Evolutionary conservation across 768 basidiomycete genomes (phyloP), one percentile per base, ranked within the genome.

Genomic region (Mycena venus): DNA sequence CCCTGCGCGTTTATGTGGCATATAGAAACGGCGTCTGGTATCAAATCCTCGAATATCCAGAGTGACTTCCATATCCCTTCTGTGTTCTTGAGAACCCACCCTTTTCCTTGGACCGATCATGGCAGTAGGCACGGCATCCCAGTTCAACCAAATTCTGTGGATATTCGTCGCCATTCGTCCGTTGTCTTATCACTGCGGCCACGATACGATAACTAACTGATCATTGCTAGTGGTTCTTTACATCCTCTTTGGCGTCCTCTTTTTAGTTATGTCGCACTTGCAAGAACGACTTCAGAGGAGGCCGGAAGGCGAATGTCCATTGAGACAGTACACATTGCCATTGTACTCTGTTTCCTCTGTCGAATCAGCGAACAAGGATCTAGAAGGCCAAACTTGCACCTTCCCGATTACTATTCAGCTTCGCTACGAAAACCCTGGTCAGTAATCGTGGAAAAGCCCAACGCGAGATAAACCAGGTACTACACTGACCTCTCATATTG

Each of bases 121-220:
- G n/a, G 1, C 58, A 15, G 23, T 14, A 0, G 59, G 19, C 8
- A 29, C 73, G 15, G 64, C 75, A 12, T 47, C 72, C 2, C 75
- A 76, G 47, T 70, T 76, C 56, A 73, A n/a, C 40, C 75, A 76
- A 29, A 68, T 76, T 55, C 67, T 76, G 49, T 64, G 70, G 49
- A 70, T 76, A 14, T 70, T 76, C 25, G 60, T 36, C 31, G 68
- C 68, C 56, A 73, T 76, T 7, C 34, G 75, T 76, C 15, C 11
- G 74, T 56, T 11, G 8, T 17, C 42, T 29, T 19, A 1, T 56
- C 25, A 1, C 4, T 17, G n/a, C 17, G 32, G n/a, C 38, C 19
- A 5, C 36, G n/a, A 1, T 5, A 9, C 44, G 23, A 53, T 8
- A 21, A 9, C 56, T 59, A 25, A 38, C 6, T n/a, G 36, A 64